Evolutionary conservation across 2,329 filamentous ascomycete genomes (phyloP), one percentile per base, ranked within the genome.

Genomic region (Lecanicillium sp.): DNA sequence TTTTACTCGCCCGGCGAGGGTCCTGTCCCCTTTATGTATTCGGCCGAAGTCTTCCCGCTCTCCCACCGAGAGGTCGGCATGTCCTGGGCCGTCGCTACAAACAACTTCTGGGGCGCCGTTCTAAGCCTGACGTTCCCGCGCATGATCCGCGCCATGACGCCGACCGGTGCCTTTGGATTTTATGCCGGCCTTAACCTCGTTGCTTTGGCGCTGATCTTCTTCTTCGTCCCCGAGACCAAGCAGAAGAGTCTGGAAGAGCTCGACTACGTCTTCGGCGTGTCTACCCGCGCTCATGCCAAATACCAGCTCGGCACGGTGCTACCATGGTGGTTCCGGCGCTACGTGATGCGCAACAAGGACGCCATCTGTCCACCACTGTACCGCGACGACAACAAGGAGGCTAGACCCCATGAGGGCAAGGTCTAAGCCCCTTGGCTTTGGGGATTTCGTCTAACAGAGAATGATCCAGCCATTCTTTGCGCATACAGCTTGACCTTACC

Each of bases 1-100:
- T 81, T 82, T 55, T 84, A 83, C 60, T 81, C 77, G 0, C 78
- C 79, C 0, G 78, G 62, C 17, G 78, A 81, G 64, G 78, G 79
- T 0, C 70, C 76, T 0, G 76, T 80, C 9, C 75, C 77, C 0
- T 81, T 79, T 59, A 71, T 72, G 11, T 81, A 81, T 63, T 74
- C 69, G 0, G 76, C 79, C 4, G 78, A 82, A 57, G 76, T 79
- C 3, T 81, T 81, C 59, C 78, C 78, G 0, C 68, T 82, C 0
- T 76, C 74, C 1, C 77, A 81, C 59, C 67, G 78, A 54, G 78
- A 81, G 55, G 68, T 81, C 11, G 79, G 78, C 29, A 82, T 83
- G 78, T 70, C 69, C 0, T 79, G 72, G 69, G 76, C 77, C 1
- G 78, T 81, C 0, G 76, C 77, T 0, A 79, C 76, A 1, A 77